Conservation (phyloP, 352 stramenopile genomes). For the Globisporangium sylvaticum region DNA sequence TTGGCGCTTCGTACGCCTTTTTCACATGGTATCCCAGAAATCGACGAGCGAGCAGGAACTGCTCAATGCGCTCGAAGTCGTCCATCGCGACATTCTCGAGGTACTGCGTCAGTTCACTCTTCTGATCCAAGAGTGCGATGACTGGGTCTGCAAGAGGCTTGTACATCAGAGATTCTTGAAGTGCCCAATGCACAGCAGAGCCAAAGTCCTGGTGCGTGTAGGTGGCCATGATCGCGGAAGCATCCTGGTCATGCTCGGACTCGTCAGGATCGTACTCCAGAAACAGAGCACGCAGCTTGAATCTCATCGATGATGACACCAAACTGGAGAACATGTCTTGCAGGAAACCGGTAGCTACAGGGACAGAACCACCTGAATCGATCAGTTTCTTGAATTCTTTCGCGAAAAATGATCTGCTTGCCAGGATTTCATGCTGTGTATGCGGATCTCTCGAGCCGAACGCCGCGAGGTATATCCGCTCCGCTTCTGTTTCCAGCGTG, state of each 20-base stretch:
- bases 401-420: conserved; percentile 37
- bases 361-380: neutral
- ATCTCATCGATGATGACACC: conserved; percentile 49
- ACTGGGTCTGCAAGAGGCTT: conserved; percentile 27
- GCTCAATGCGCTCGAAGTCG: conserved; percentile 50
- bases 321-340: conserved; percentile 49
- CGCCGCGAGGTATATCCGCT: conserved; percentile 25
- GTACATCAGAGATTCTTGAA: conserved; percentile 54
- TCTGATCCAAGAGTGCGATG: conserved; percentile 17
- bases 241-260: conserved; percentile 10
- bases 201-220: conserved; percentile 77
- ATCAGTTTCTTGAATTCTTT: conserved; percentile 44
- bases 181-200: conserved; percentile 63
- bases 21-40: conserved; percentile 49
- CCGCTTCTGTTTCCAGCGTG: conserved; percentile 1
- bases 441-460: conserved; percentile 27
- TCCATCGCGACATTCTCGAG: conserved; percentile 19
- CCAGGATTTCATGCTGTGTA: conserved; percentile 39
- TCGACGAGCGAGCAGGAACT: conserved; percentile 49
- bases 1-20: conserved; percentile 20
- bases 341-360: conserved; percentile 29
- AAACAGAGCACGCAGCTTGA: conserved; percentile 60
- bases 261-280: conserved; percentile 46
- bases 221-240: conserved; percentile 23
- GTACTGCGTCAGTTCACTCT: conserved; percentile 8